Base-by-base conservation (phyloP, 1,284 basidiomycete genomes). In the Ceratobasidium sp. region DNA sequence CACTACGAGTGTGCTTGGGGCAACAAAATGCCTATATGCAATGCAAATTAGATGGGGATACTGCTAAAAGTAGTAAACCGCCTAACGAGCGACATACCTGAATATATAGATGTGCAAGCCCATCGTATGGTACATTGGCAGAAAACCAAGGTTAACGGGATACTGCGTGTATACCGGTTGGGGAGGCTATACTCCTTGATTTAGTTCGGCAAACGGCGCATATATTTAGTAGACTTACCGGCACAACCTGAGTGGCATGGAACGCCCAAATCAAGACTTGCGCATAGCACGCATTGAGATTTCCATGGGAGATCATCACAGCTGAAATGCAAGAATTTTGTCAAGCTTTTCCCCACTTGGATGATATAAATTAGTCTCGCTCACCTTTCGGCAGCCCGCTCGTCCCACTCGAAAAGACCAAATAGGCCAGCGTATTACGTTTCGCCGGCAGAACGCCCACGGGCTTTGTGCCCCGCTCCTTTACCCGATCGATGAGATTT, bases 371-470 rank as follows among this genome's bases (percentile, higher is more conserved):
- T 42, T 26, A 39, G 39, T 33, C 77, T 49, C 81, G 37, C 69
- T 23, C 42, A 91, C 92, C 92, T 87, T 94, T 94, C 0, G 92
- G 92, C 3, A 90, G 83, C 1, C 92, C 92, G 76, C 88, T 92
- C 0, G 92, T 94, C 39, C 92, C 92, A 79, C 92, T 94, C 0
- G 92, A 94, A 80, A 93, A 93, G 0, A 91, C 83, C 0, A 94
- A 83, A 82, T 93, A 92, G 0, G 91, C 92, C 0, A 93, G 83
- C 0, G 91, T 92, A 79, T 90, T 83, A 45, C 84, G 86, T 39
- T 81, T 84, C 0, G 88, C 91, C 0, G 86, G 85, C 49, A 85
- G 86, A 20, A 89, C 82, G 0, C 67, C 67, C 35, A 60, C 65
- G 49, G 65, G 64, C 33, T 67, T 37, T n/a, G 49, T 47, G 15